These are phyloP conservation scores for Aspergillus luchuensis DNA, from an alignment of 2,329 filamentous ascomycete species.

Conservation along the genomic window DNA sequence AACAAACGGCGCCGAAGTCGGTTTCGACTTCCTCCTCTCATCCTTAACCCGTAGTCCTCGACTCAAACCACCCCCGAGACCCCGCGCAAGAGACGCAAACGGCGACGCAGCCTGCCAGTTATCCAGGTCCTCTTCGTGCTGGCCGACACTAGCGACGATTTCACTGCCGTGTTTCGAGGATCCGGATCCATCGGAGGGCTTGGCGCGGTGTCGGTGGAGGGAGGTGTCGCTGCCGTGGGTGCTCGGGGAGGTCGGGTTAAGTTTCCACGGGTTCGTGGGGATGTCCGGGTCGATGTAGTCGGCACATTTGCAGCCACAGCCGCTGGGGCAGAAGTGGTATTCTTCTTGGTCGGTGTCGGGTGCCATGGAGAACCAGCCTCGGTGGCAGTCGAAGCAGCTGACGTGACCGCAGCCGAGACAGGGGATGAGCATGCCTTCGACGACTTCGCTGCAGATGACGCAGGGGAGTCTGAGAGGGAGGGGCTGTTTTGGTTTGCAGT, in stretches of 20 bases:
- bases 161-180: slow-evolving; percentile 17
- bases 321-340: slow-evolving; percentile 44
- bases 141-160: slow-evolving; percentile 23
- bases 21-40: slow-evolving; percentile 31
- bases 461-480: slow-evolving; percentile 43
- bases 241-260: slow-evolving; percentile 20
- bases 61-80: slow-evolving; percentile 46
- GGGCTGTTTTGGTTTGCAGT: slow-evolving; percentile 39
- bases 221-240: slow-evolving; percentile 23
- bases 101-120: slow-evolving; percentile 38
- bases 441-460: slow-evolving; percentile 46
- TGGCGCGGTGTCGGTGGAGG: slow-evolving; percentile 21
- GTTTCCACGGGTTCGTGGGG: slow-evolving; percentile 33
- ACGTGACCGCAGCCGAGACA: slow-evolving; percentile 53
- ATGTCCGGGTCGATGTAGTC: slow-evolving; percentile 36
- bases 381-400: slow-evolving; percentile 49
- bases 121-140: slow-evolving; percentile 38
- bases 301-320: slow-evolving; percentile 52
- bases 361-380: slow-evolving; percentile 41
- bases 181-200: slow-evolving; percentile 17
- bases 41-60: slow-evolving; percentile 40
- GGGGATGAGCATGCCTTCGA: slow-evolving; percentile 49
- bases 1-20: slow-evolving; percentile 19
- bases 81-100: slow-evolving; percentile 44
- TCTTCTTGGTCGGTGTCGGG: slow-evolving; percentile 20